Conservation (phyloP, 805 yeast genomes). For the Suhomyces tanzawaensis region DNA sequence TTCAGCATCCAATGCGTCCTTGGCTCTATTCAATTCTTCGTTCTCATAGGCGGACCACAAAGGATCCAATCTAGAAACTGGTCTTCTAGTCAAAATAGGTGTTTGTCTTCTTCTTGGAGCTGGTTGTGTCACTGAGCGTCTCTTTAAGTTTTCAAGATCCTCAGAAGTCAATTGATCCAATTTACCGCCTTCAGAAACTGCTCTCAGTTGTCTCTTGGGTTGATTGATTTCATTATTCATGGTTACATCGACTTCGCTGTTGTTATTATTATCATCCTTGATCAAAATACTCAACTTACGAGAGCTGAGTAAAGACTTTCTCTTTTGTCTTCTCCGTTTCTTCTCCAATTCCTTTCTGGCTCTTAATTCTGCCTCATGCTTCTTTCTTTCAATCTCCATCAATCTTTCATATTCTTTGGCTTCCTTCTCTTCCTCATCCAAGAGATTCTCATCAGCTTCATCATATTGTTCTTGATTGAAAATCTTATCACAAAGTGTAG, state of each 20-base stretch:
- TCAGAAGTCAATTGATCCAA: slow-evolving; percentile 38
- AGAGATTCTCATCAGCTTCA: slow-evolving; percentile 48
- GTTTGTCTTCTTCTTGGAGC: slow-evolving; percentile 28
- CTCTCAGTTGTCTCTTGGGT: slow-evolving; percentile 38
- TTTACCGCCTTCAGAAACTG: slow-evolving; percentile 33
- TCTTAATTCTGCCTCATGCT: slow-evolving; percentile 53
- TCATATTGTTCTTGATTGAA: slow-evolving; percentile 62
- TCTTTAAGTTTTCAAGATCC: slow-evolving; percentile 44
- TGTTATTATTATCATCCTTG: slow-evolving; percentile 27
- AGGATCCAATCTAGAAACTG: slow-evolving; percentile 57
- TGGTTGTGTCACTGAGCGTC: slow-evolving; percentile 48
- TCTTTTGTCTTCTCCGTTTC: slow-evolving; percentile 41
- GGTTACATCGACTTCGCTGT: slow-evolving; percentile 22
- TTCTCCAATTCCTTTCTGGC: slow-evolving; percentile 49
- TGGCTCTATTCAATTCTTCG: slow-evolving; percentile 43
- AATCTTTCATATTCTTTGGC: slow-evolving; percentile 47
- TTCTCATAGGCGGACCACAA: slow-evolving; percentile 52
- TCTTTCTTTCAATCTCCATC: slow-evolving; percentile 43
- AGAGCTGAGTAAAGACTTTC: slow-evolving; percentile 38
- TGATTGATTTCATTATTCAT: slow-evolving; percentile 27
- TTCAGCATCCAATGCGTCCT: slow-evolving; percentile 41
- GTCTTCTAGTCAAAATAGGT: slow-evolving; percentile 49
- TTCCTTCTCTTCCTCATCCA: slow-evolving; percentile 41
- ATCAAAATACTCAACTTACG: slow-evolving; percentile 36
- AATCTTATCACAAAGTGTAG: slow-evolving; percentile 71